A percentile compares a stretch with the other conserved stretches of the same genome.
phyloP scores from a whole-genome alignment of 805 yeast species.

The Blastobotrys muscicola region DNA sequence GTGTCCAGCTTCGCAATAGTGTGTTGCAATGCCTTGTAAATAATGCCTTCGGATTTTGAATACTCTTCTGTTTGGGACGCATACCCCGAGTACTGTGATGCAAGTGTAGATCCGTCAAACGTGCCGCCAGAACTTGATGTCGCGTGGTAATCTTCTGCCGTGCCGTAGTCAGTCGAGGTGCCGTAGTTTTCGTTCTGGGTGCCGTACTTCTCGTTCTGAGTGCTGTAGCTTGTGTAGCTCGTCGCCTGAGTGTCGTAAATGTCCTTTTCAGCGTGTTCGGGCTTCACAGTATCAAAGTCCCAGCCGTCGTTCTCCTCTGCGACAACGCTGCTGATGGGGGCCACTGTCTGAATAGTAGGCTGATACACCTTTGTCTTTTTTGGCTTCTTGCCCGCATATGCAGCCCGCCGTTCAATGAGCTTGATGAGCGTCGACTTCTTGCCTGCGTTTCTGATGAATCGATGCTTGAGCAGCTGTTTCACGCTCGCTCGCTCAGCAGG shows the following conservation, averaged over 20 bases:
- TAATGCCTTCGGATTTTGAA: not conserved
- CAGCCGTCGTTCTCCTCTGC: constrained; percentile 25
- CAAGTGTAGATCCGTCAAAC: not conserved
- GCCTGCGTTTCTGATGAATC: constrained; percentile 42
- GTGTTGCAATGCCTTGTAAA: constrained; percentile 7
- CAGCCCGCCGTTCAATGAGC: constrained; percentile 26
- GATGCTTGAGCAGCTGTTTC: constrained; percentile 49
- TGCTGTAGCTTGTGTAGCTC: not conserved
- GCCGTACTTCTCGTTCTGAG: not conserved
- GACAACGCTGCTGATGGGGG: constrained; percentile 4
- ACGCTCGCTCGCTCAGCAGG: constrained; percentile 63
- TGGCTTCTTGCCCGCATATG: not conserved
- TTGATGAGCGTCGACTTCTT: constrained; percentile 28
- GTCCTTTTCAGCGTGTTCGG: constrained; percentile 3
- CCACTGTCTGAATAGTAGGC: constrained; percentile 10
- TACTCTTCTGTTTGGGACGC: constrained; percentile 1
- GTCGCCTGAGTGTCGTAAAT: not conserved
- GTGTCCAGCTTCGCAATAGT: constrained; percentile 7
- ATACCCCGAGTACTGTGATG: not conserved
- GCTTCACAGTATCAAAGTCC: constrained; percentile 32
- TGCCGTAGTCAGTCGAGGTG: not conserved
- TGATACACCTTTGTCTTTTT: constrained; percentile 10
- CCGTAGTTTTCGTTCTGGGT: not conserved
- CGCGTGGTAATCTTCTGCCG: not conserved
- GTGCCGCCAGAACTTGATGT: not conserved